Base-by-base conservation (phyloP, 1,139 yeast genomes). In the Torulaspora globosa region DNA sequence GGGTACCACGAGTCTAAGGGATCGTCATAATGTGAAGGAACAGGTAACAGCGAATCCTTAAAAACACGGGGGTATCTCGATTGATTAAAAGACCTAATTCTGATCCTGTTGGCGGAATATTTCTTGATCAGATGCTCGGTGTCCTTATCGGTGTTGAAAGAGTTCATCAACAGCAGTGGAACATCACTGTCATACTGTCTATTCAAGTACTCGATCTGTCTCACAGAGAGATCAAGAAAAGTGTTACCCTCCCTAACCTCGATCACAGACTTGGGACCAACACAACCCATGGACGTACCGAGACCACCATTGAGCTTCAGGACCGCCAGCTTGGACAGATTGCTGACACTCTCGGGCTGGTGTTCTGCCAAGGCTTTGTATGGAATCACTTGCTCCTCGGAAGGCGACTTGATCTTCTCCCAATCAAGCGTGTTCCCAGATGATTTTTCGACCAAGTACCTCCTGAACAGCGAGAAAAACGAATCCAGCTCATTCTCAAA, bases 271-370 rank as follows among this genome's bases (percentile, higher is more conserved):
- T 92, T 92, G 53, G 98, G 98, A 49, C 98, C 98, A 54, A 92
- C 97, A 73, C 98, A 94, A 48, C 98, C 98, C 98, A 92, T 92
- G 12, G 98, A 90, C 31, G 98, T 92, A 66, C 98, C 98, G 59
- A 92, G 77, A 43, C 98, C 98, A 75, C 98, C 98, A 68, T 92
- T 92, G 67, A 92, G 79, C 73, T 92, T 92, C 69, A 92, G 77
- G 39, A 92, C 98, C 3, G 97, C 97, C 66, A 92, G 78, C 70
- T 90, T 90, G 58, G 81, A 71, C 65, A 94, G 77, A 68, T 82
- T 82, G n/a, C 59, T 45, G 16, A 60, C 61, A 41, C 54, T 69
- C 70, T 34, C 73, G 11, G 46, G 45, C 46, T 54, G 56, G 43
- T 63, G 59, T 42, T 54, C 59, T 10, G 60, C 60, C 57, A 87